Evolutionary conservation across 805 yeast species (phyloP).

Genomic region (Barnettozyma siamensis): DNA sequence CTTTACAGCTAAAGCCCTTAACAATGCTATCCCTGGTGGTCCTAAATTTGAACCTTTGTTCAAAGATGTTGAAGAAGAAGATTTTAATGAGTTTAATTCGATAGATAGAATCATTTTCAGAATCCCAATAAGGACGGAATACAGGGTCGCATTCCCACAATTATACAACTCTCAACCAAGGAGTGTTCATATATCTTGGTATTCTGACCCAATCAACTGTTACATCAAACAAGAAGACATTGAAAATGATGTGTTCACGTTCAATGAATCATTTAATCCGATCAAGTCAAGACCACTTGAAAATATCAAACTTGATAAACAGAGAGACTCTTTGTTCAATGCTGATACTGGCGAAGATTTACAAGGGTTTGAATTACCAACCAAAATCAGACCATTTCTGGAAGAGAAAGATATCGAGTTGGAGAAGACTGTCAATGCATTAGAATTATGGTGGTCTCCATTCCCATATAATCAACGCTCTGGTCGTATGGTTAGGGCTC

Average conservation of each 20-base stretch:
- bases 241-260: slow-evolving; percentile 50
- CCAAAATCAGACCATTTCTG: slow-evolving; percentile 47
- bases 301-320: slow-evolving; percentile 18
- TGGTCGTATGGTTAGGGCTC: slow-evolving; percentile 72
- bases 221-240: slow-evolving; percentile 38
- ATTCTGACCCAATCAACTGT: slow-evolving; percentile 57
- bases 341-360: slow-evolving; percentile 30
- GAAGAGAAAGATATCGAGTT: slow-evolving; percentile 37
- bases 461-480: slow-evolving; percentile 75
- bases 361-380: slow-evolving; percentile 38
- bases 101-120: slow-evolving; percentile 84
- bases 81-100: slow-evolving; percentile 85
- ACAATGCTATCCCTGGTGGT: slow-evolving; percentile 88
- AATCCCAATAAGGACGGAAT: slow-evolving; percentile 71
- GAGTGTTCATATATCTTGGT: slow-evolving; percentile 55
- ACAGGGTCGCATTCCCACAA: slow-evolving; percentile 80
- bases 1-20: slow-evolving; percentile 86
- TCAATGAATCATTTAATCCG: slow-evolving; percentile 51
- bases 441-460: slow-evolving; percentile 75
- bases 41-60: slow-evolving; percentile 89
- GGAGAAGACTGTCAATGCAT: slow-evolving; percentile 47
- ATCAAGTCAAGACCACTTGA: slow-evolving; percentile 34
- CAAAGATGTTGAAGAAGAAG: slow-evolving; percentile 63
- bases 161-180: slow-evolving; percentile 75
- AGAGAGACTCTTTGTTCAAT: slow-evolving; percentile 16